Evolutionary conservation across 2,329 filamentous ascomycete species (phyloP).

Genomic region (Septoria linicola): DNA sequence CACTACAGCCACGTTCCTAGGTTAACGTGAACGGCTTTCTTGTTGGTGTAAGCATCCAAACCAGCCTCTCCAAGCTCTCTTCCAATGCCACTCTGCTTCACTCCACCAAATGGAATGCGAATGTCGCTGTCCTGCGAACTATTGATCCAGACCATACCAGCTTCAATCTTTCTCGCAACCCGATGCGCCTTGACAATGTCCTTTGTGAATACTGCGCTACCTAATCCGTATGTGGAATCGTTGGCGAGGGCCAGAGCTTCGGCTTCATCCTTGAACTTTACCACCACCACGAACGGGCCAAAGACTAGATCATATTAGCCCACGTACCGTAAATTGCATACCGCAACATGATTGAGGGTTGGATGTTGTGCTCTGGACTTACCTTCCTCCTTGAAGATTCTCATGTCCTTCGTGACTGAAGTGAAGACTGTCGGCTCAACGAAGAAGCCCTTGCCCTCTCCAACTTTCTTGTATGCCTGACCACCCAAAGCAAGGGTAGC

Average conservation of each 20-base stretch:
- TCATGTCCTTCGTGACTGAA: neutral
- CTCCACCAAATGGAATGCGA: conserved; percentile 16
- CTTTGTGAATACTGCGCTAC: conserved; percentile 68
- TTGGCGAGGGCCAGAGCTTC: conserved; percentile 73
- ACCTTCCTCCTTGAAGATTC: conserved; percentile 6
- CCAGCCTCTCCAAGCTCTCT: conserved; percentile 55
- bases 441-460: conserved; percentile 55
- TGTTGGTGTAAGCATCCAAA: conserved; percentile 59
- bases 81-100: conserved; percentile 4
- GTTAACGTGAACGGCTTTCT: conserved; percentile 54
- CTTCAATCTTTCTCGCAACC: conserved; percentile 52
- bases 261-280: conserved; percentile 64
- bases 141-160: conserved; percentile 45
- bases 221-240: conserved; percentile 75
- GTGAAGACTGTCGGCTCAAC: conserved; percentile 58
- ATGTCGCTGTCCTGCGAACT: neutral
- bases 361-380: neutral
- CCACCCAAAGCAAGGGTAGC: conserved; percentile 31
- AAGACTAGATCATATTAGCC: conserved; percentile 76
- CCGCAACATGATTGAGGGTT: conserved; percentile 56
- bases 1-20: conserved; percentile 45
- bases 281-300: conserved; percentile 70
- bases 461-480: conserved; percentile 7
- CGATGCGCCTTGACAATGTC: conserved; percentile 54
- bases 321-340: too few relatives aligned